Evolutionary conservation across 139 green algal species (phyloP), one percentile per base, ranked within the genome.

Genomic region (Tetradesmus lagerheimii): DNA sequence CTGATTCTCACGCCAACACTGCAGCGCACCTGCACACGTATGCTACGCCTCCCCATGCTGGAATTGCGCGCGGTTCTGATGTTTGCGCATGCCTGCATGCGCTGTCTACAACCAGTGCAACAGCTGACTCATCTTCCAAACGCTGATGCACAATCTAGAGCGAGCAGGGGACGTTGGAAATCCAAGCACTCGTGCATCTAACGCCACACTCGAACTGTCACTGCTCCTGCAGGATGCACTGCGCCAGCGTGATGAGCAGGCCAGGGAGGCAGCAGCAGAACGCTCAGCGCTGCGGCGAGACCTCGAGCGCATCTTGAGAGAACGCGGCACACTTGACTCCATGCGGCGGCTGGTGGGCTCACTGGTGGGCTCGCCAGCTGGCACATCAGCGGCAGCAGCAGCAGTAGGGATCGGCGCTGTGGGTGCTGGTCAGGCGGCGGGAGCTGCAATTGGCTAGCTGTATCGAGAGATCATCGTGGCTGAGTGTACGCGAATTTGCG

Each of bases 241-340:
- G 34, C 53, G 27, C 45, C 18, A 23, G 20, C 62, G 47, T 4
- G 53, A 87, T 9, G 18, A 53, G 34, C 81, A 87, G 25, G 50
- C 34, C 18, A 57, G 35, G 2, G 81, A 53, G 34, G 64, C 53
- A 27, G 53, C 81, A 15, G 38, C 83, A 9, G 83, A 88, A 39
- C 71, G 83, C 1, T 64, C 62, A 38, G 83, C 83, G 4, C 38
- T 88, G 62, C 38, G 83, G 35, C 37, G 38, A 4, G 83, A 88
- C 83, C 39, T 88, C 12, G 64, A 88, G 64, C 23, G 64, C n/a
- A 64, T 88, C 27, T 64, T 88, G 35, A 16, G 64, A 3, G 64
- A 88, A 29, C 37, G 83, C 31, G 64, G 83, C 35, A 88, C 83
- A 5, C 41, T 88, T 12, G 83, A 88, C 11, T 88, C 83, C 1